These are phyloP conservation scores for Mycosphaerella sp. DNA, from an alignment of 2,329 filamentous ascomycete genomes.

Conservation along the genomic window DNA sequence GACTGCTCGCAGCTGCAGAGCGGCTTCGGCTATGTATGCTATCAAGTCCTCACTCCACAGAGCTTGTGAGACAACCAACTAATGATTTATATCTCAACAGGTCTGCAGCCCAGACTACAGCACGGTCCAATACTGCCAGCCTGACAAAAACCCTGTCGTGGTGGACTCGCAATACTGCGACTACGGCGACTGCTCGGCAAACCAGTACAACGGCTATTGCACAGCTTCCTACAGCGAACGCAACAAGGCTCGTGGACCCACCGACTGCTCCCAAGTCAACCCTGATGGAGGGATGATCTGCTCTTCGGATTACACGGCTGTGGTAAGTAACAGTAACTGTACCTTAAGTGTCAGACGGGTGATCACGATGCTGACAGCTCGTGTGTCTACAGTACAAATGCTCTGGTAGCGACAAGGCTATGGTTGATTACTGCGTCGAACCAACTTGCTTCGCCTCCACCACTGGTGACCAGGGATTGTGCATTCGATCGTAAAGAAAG, in stretches of 20 bases:
- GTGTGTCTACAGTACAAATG: slow-evolving; percentile 5
- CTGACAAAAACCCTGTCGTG: neutral
- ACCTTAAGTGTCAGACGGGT: no score
- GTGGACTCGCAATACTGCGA: slow-evolving; percentile 9
- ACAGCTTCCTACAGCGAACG: no score
- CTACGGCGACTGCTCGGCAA: slow-evolving; percentile 3
- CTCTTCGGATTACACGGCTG: slow-evolving; percentile 5
- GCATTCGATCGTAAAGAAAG: slow-evolving; percentile 1
- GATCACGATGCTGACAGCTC: neutral
- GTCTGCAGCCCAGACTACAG: slow-evolving; percentile 5
- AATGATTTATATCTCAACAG: neutral
- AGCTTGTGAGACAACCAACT: no score
- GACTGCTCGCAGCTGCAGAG: slow-evolving; percentile 4
- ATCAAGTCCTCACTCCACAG: neutral
- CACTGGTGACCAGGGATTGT: slow-evolving; percentile 9
- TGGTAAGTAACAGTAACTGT: no score
- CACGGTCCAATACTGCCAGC: slow-evolving; percentile 10
- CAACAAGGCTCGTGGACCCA: slow-evolving; percentile 11
- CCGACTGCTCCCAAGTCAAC: slow-evolving; percentile 6
- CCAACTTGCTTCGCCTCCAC: slow-evolving; percentile 9
- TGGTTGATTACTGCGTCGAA: slow-evolving; percentile 1
- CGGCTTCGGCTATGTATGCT: slow-evolving; percentile 11
- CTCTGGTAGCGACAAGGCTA: neutral
- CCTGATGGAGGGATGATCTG: slow-evolving; percentile 10
- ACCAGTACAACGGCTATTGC: slow-evolving; percentile 4